phyloP scores from a whole-genome alignment of 768 basidiomycete species.

The Boletus huronensis region DNA sequence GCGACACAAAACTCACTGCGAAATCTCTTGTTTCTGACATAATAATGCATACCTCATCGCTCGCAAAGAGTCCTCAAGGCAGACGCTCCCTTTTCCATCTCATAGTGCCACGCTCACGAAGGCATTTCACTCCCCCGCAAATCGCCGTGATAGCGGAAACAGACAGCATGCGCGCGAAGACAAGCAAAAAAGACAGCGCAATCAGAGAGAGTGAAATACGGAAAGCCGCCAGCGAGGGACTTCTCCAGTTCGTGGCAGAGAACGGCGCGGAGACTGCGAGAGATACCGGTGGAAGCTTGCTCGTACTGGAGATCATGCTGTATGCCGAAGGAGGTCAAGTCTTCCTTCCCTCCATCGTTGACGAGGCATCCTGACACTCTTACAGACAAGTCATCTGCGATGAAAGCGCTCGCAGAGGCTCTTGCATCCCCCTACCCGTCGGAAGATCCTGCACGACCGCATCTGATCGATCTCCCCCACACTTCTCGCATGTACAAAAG shows the following conservation, averaged over 20 bases:
- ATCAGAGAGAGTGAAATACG: slow-evolving; percentile 69
- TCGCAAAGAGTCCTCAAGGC: slow-evolving; percentile 66
- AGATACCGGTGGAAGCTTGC: slow-evolving; percentile 77
- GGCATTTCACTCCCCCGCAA: slow-evolving; percentile 85
- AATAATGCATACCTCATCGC: slow-evolving; percentile 49
- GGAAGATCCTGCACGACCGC: slow-evolving; percentile 44
- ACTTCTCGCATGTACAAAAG: slow-evolving; percentile 84
- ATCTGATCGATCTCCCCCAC: slow-evolving; percentile 80
- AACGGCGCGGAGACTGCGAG: slow-evolving; percentile 59
- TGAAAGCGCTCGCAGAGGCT: slow-evolving; percentile 54
- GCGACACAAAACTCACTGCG: slow-evolving; percentile 85
- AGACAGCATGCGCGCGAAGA: slow-evolving; percentile 60
- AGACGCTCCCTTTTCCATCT: slow-evolving; percentile 82
- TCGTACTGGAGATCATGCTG: slow-evolving; percentile 80
- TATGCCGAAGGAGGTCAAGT: slow-evolving; percentile 77
- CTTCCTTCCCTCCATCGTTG: neutral
- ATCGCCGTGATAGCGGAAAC: slow-evolving; percentile 70
- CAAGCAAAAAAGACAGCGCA: slow-evolving; percentile 78
- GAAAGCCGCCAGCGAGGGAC: slow-evolving; percentile 65
- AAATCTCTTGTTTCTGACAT: slow-evolving; percentile 79
- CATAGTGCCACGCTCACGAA: slow-evolving; percentile 73
- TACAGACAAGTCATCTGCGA: slow-evolving; percentile 68
- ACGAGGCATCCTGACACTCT: neutral
- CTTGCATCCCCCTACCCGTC: slow-evolving; percentile 57
- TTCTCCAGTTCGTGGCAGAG: slow-evolving; percentile 67